phyloP scores from a whole-genome alignment of 2,329 filamentous ascomycete genomes.

The Exophiala phaeomuriformis region DNA sequence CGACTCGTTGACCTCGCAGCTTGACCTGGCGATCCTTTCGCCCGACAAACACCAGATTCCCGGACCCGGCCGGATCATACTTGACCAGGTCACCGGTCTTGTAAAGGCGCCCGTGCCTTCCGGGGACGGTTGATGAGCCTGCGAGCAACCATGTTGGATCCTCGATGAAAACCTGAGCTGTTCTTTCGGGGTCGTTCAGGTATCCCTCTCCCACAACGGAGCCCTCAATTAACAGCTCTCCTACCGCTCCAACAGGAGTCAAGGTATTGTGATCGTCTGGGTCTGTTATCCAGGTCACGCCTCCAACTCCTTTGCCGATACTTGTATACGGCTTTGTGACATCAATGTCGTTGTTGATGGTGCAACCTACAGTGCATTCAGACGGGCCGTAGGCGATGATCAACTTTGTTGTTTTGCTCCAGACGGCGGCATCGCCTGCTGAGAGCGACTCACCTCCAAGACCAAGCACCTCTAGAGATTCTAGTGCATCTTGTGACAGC shows the following conservation, averaged over 20 bases:
- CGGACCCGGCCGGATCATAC: constrained; percentile 35
- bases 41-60: constrained; percentile 34
- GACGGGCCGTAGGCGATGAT: constrained; percentile 41
- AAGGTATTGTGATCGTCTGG: constrained; percentile 35
- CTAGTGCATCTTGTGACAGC: constrained; percentile 39
- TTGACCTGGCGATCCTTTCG: constrained; percentile 39
- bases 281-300: constrained; percentile 37
- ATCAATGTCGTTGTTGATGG: constrained; percentile 34
- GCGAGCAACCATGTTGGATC: constrained; percentile 34
- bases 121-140: constrained; percentile 26
- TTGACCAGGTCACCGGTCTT: constrained; percentile 39
- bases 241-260: constrained; percentile 41
- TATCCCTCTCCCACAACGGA: constrained; percentile 44
- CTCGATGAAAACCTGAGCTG: constrained; percentile 33
- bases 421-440: constrained; percentile 22
- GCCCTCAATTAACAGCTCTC: constrained; percentile 44
- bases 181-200: constrained; percentile 36
- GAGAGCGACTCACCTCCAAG: constrained; percentile 28
- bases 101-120: constrained; percentile 34
- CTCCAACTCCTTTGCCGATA: constrained; percentile 35
- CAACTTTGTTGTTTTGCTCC: constrained; percentile 34
- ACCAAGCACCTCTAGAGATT: constrained; percentile 38
- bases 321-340: constrained; percentile 28
- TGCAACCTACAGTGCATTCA: constrained; percentile 39
- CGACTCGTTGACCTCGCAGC: constrained; percentile 38